Evolutionary conservation across 495 filamentous ascomycete species (phyloP).

Genomic region (Xylaria curta): DNA sequence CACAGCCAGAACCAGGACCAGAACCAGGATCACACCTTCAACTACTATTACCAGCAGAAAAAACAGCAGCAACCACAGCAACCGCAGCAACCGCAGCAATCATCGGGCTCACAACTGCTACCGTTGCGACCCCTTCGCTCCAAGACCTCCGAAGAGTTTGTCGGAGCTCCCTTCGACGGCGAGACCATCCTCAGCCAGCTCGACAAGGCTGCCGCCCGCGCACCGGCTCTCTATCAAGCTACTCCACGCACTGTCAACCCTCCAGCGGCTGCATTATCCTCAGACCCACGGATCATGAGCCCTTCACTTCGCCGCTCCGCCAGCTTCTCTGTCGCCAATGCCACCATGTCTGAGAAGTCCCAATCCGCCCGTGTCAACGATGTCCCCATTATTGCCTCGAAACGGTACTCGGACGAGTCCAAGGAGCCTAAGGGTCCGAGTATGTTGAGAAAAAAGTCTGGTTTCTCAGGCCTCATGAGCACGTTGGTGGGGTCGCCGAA

Average conservation of each 20-base stretch:
- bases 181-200: slow-evolving; percentile 73
- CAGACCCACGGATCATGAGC: slow-evolving; percentile 62
- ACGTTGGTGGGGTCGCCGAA: slow-evolving; percentile 89
- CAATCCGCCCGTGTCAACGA: slow-evolving; percentile 59
- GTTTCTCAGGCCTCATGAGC: slow-evolving; percentile 94
- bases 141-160: slow-evolving; percentile 72
- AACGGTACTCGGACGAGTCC: slow-evolving; percentile 86
- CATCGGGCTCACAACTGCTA: slow-evolving; percentile 39
- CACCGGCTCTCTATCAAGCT: slow-evolving; percentile 44
- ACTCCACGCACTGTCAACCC: slow-evolving; percentile 46
- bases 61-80: slow-evolving; percentile 1
- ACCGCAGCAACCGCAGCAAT: slow-evolving; percentile 30
- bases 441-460: slow-evolving; percentile 83
- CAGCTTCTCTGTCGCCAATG: slow-evolving; percentile 72
- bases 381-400: slow-evolving; percentile 64
- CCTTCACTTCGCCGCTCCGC: slow-evolving; percentile 77
- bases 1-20: slow-evolving; percentile 4
- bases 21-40: not conserved
- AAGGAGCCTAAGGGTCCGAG: slow-evolving; percentile 63
- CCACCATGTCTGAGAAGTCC: slow-evolving; percentile 56
- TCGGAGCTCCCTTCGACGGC: slow-evolving; percentile 72
- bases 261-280: slow-evolving; percentile 59
- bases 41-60: not conserved
- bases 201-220: slow-evolving; percentile 65
- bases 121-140: slow-evolving; percentile 61